These are phyloP conservation scores for Scenedesmus sp. DNA, from an alignment of 163 green algal genomes.

Conservation along the genomic window DNA sequence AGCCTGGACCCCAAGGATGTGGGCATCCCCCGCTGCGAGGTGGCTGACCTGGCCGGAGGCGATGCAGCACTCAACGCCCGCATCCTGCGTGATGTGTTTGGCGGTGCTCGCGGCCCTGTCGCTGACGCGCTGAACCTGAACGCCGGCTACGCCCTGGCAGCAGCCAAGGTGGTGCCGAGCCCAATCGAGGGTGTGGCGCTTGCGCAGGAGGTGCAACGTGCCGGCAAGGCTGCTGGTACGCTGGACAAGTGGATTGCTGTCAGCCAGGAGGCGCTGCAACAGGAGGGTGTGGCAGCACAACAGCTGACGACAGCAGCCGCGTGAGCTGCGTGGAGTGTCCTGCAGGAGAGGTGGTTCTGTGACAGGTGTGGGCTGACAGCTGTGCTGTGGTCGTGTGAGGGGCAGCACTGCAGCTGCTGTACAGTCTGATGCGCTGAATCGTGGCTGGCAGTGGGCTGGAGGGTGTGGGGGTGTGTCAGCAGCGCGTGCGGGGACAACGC, in stretches of 20 bases:
- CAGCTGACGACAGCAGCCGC: background rate
- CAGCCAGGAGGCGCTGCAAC: conserved; percentile 37
- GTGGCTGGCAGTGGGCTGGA: too few relatives aligned
- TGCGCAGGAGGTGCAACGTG: conserved; percentile 88
- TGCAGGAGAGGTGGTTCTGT: background rate
- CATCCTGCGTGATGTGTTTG: conserved; percentile 95
- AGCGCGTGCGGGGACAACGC: too few relatives aligned
- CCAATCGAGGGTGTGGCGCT: conserved; percentile 90
- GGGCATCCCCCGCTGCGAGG: conserved; percentile 91
- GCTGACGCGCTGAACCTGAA: conserved; percentile 96
- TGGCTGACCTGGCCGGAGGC: conserved; percentile 94
- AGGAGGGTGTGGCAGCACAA: background rate
- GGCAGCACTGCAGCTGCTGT: background rate
- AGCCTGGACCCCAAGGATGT: conserved; percentile 91
- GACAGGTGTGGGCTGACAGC: background rate
- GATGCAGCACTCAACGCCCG: conserved; percentile 91
- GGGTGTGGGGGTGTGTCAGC: too few relatives aligned
- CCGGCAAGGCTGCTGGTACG: conserved; percentile 59
- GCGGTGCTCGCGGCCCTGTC: conserved; percentile 83
- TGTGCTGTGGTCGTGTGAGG: background rate
- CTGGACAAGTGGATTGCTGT: conserved; percentile 55
- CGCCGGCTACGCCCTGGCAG: conserved; percentile 91
- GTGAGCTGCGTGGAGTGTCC: background rate
- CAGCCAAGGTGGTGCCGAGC: conserved; percentile 72
- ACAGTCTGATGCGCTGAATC: too few relatives aligned